A percentile compares a stretch with the other conserved stretches of the same genome.
These are phyloP conservation scores for Monotropa hypopitys DNA, from an alignment of 179 eudicot species.

Conservation along the genomic window DNA sequence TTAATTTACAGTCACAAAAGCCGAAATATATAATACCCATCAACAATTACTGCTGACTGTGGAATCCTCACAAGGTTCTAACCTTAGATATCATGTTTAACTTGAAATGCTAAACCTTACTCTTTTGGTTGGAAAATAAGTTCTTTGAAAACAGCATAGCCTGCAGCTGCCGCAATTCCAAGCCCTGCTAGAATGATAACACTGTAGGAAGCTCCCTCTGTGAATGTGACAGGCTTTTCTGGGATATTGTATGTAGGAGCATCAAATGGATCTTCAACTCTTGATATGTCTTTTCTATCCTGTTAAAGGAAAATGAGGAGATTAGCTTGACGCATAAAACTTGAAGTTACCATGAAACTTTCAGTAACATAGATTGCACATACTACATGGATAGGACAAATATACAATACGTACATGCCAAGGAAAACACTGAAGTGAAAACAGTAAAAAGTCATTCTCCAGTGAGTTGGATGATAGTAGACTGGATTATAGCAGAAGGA, in stretches of 20 bases:
- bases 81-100: not conserved
- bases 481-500: not conserved
- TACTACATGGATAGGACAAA: not conserved
- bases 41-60: not conserved
- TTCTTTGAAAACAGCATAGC: constrained; percentile 68
- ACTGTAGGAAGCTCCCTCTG: constrained; percentile 72
- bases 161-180: constrained; percentile 64
- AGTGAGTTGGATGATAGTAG: not conserved
- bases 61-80: not conserved
- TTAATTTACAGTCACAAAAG: not conserved
- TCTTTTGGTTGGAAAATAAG: constrained; percentile 76
- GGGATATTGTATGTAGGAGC: constrained; percentile 93
- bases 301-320: constrained; percentile 7
- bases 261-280: constrained; percentile 80
- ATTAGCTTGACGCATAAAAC: not conserved
- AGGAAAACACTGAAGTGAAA: not conserved
- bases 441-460: not conserved
- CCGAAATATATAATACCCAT: not conserved
- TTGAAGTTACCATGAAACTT: not conserved
- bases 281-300: constrained; percentile 46
- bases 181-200: constrained; percentile 65
- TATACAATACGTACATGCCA: not conserved
- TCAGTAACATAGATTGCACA: not conserved
- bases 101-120: constrained; percentile 18
- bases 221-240: constrained; percentile 74